A percentile compares a stretch with the other conserved stretches of the same genome.
Conservation (phyloP, 2,329 filamentous ascomycete genomes). For the Cladophialophora immunda region DNA sequence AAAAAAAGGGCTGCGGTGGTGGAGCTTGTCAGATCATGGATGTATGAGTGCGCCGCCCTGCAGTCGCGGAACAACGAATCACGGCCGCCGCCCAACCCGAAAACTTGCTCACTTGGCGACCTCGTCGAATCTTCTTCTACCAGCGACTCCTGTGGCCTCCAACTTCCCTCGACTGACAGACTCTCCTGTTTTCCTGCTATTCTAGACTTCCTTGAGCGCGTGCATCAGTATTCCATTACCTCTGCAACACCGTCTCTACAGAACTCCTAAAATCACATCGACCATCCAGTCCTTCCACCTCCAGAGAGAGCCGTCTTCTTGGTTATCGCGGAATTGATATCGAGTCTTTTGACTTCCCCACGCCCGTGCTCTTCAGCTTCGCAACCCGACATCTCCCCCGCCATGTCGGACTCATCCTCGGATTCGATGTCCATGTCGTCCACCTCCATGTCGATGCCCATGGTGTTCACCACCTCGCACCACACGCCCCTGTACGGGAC, state of each 20-base stretch:
- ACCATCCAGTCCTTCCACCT: neutral
- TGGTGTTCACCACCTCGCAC: constrained; percentile 64
- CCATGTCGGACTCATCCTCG: constrained; percentile 19
- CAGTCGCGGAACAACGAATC: too few relatives aligned
- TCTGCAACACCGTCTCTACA: too few relatives aligned
- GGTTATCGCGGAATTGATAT: neutral
- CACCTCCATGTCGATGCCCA: constrained; percentile 41
- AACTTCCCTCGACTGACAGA: neutral
- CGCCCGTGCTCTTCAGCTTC: neutral
- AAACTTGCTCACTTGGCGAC: constrained; percentile 7
- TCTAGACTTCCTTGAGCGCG: neutral
- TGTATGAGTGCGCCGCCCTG: neutral
- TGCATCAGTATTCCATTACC: too few relatives aligned
- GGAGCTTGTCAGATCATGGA: constrained; percentile 2
- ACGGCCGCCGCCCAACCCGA: neutral
- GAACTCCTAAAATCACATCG: neutral
- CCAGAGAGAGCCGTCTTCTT: neutral
- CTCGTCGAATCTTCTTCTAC: constrained; percentile 1
- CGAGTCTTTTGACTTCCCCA: neutral
- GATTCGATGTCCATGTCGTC: constrained; percentile 8
- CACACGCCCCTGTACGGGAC: constrained; percentile 71
- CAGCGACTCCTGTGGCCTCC: neutral
- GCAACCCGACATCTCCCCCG: neutral
- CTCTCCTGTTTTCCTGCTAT: neutral
- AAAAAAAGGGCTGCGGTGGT: neutral